Evolutionary conservation across 805 yeast species (phyloP).

Genomic region (Saccharomyces eubayanus): DNA sequence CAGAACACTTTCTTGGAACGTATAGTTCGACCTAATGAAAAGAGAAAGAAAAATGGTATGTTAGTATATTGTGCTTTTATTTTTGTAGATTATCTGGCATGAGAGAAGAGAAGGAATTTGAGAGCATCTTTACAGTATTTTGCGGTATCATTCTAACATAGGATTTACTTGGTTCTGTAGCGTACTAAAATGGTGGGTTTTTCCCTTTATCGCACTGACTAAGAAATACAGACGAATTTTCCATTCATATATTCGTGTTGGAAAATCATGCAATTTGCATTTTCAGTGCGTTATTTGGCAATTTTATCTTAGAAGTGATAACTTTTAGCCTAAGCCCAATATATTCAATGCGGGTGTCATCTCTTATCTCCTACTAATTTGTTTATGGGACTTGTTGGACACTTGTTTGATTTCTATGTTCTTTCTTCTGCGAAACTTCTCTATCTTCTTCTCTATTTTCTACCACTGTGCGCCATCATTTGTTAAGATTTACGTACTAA

Average conservation of each 20-base stretch:
- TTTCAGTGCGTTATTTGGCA: too few species aligned
- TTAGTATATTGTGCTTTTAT: conserved; percentile 13
- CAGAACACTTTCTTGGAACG: conserved; percentile 99
- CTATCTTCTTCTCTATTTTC: background rate
- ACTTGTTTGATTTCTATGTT: background rate
- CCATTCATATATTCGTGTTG: too few species aligned
- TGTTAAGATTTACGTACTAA: conserved; percentile 58
- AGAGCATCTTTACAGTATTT: background rate
- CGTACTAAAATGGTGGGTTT: too few species aligned
- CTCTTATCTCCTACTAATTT: background rate
- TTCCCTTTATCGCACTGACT: too few species aligned
- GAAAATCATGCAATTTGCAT: too few species aligned
- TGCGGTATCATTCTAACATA: too few species aligned
- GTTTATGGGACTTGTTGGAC: background rate
- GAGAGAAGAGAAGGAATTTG: background rate
- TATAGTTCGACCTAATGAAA: conserved; percentile 85
- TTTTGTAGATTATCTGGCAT: background rate
- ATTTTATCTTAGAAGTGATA: too few species aligned
- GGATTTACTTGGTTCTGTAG: too few species aligned
- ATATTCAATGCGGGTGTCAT: background rate
- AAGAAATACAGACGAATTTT: too few species aligned
- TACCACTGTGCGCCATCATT: background rate
- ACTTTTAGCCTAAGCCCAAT: background rate
- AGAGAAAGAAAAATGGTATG: conserved; percentile 3
- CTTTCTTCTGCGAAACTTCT: background rate